A percentile compares a stretch with the other conserved stretches of the same genome.
phyloP scores from a whole-genome alignment of 495 filamentous ascomycete species.

The Lasiosphaeria hispida region DNA sequence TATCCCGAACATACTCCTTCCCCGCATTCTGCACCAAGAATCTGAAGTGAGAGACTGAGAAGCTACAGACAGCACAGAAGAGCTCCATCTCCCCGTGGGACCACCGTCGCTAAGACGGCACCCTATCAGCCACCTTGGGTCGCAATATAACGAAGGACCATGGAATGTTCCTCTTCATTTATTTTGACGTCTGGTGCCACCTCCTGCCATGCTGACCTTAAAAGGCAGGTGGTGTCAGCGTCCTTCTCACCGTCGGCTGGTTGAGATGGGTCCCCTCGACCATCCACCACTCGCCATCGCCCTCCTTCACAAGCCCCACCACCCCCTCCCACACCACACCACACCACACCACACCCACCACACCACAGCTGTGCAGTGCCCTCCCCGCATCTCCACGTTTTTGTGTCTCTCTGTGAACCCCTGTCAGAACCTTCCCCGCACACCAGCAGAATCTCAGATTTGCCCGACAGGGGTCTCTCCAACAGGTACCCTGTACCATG shows the following conservation, averaged over 20 bases:
- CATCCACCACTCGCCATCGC: not conserved
- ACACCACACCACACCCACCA: not conserved
- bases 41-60: too few relatives aligned
- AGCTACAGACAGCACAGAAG: too few relatives aligned
- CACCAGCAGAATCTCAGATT: not conserved
- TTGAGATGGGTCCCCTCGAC: too few relatives aligned
- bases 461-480: not conserved
- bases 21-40: too few relatives aligned
- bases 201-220: too few relatives aligned
- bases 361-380: not conserved
- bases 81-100: too few relatives aligned
- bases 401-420: not conserved
- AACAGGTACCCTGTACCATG: constrained; percentile 18
- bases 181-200: not conserved
- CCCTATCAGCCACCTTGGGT: not conserved
- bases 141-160: constrained; percentile 7
- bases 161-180: constrained; percentile 14
- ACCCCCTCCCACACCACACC: not conserved
- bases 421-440: constrained; percentile 5
- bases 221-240: too few relatives aligned
- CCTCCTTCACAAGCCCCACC: not conserved
- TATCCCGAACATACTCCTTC: too few relatives aligned
- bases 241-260: too few relatives aligned
- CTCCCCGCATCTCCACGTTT: constrained; percentile 9
- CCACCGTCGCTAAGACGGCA: not conserved